These are phyloP conservation scores for Ceratobasidium sp. DNA, from an alignment of 1,284 basidiomycete species.

Conservation along the genomic window DNA sequence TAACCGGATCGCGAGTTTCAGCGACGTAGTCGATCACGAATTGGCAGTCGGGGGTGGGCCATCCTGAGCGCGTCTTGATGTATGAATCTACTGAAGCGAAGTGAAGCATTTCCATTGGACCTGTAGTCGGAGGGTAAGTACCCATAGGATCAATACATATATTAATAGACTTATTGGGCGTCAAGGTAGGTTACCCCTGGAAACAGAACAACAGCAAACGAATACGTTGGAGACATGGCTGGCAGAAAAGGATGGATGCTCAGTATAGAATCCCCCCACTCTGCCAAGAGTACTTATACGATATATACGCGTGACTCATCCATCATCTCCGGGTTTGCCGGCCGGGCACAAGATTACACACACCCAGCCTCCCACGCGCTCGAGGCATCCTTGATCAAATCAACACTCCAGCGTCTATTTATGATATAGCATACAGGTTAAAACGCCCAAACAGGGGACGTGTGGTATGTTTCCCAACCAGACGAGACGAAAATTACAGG, in stretches of 20 bases:
- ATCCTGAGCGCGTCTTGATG: constrained; percentile 18
- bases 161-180: constrained; percentile 8
- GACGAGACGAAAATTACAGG: background rate
- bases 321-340: background rate
- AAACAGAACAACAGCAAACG: constrained; percentile 23
- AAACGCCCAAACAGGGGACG: constrained; percentile 1
- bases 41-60: constrained; percentile 23
- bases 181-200: constrained; percentile 20
- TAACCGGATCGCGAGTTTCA: constrained; percentile 23
- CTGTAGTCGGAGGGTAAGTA: constrained; percentile 5
- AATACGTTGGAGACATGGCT: constrained; percentile 17
- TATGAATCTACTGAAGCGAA: constrained; percentile 18
- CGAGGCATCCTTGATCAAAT: background rate
- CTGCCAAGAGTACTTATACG: background rate
- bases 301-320: constrained; percentile 18
- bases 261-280: background rate
- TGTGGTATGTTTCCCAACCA: background rate
- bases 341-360: background rate
- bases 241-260: background rate
- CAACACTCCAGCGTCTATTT: constrained; percentile 28
- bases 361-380: background rate
- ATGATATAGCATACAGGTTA: constrained; percentile 18
- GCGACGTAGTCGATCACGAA: constrained; percentile 43
- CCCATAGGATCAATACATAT: background rate
- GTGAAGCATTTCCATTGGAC: constrained; percentile 22